A percentile compares a stretch with the other conserved stretches of the same genome.
Conservation (phyloP, 1,139 yeast species). For the Suhomyces bokatorum region DNA sequence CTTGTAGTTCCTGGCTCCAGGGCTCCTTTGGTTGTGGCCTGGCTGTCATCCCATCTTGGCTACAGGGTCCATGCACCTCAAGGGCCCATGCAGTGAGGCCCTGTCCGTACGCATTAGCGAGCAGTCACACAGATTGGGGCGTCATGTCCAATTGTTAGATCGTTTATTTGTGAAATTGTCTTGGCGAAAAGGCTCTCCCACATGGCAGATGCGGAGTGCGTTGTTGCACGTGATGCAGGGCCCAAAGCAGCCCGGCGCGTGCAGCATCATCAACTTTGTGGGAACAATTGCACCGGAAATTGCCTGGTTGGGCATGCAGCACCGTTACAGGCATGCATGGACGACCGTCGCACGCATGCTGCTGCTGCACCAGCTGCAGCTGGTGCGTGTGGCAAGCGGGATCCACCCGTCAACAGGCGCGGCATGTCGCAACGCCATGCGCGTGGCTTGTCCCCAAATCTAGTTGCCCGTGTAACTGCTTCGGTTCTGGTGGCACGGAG, state of each 20-base stretch:
- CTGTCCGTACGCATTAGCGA: constrained; percentile 11
- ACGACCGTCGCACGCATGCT: background rate
- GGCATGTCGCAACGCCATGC: background rate
- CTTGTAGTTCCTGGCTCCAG: too few relatives aligned
- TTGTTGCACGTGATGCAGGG: background rate
- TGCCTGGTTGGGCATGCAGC: background rate
- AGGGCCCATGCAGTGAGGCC: constrained; percentile 2
- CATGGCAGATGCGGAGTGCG: background rate
- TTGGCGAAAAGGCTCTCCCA: constrained; percentile 11
- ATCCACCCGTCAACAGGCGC: background rate
- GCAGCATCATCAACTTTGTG: background rate
- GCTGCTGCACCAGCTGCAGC: too few relatives aligned
- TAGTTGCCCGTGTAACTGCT: background rate
- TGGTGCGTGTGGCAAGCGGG: background rate
- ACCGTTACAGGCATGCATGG: background rate
- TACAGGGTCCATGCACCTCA: too few relatives aligned
- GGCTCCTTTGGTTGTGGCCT: too few relatives aligned
- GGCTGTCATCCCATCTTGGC: too few relatives aligned
- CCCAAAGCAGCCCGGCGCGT: background rate
- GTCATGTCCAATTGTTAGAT: constrained; percentile 10
- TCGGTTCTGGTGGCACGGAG: too few relatives aligned
- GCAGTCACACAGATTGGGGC: constrained; percentile 8
- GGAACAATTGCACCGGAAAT: background rate
- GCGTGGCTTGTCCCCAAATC: background rate
- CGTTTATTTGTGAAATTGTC: constrained; percentile 10